Evolutionary conservation across 1,284 basidiomycete species (phyloP), one percentile per base, ranked within the genome.

Genomic region (Ustanciosporium gigantosporum): DNA sequence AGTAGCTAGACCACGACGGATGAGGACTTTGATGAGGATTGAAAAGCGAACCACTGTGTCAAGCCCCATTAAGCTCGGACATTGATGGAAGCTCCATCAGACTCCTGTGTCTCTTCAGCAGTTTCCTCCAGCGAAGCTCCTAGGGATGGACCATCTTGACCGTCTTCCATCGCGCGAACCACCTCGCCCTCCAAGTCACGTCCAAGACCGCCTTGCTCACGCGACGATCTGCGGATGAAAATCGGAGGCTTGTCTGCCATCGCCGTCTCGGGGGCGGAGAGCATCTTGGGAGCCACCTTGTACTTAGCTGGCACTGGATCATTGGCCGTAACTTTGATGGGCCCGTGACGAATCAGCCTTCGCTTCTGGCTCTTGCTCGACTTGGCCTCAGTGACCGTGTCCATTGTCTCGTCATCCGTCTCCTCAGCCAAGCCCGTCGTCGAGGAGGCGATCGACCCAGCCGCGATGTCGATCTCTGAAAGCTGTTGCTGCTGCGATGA

Each of bases 151-250:
- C 60, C 60, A 2, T 58, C 61, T 2, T 16, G 21, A 3, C 62
- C 62, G 36, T 66, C 62, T 21, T 56, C 47, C 57, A 55, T 66
- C 2, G 62, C 62, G 4, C 62, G 29, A 15, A 68, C 51, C 14
- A 73, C 42, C 32, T 73, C 70, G n/a, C 65, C 67, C 11, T 68
- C 65, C 14, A 74, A 51, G 31, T 74, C 71, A 17, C 70, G 43
- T n/a, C 71, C 71, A 31, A 74, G 38, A 2, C 71, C 71, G 3
- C 61, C 71, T 38, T 74, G 71, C 36, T 67, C 69, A 25, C 71
- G 56, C 25, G 52, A 62, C 13, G 65, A 66, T 0, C 67, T 36
- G n/a, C 69, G 49, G 19, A 73, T 51, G n/a, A 66, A 49, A 2
- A 66, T 49, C 2, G 62, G 62, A 15, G 62, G 45, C 42, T 66